Base-by-base conservation (phyloP, 352 stramenopile species). In the Pythium monospermum region DNA sequence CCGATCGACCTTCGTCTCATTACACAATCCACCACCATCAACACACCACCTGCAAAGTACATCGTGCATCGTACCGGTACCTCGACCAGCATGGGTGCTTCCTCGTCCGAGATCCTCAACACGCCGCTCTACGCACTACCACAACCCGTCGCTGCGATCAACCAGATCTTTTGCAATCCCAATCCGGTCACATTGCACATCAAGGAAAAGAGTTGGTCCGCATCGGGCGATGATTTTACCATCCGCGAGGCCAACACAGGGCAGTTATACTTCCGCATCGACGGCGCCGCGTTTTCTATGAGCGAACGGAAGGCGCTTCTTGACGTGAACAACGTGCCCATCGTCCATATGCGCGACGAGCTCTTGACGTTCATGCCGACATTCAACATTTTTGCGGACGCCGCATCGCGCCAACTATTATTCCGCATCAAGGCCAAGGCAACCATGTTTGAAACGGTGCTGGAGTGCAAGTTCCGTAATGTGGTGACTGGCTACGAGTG, bases 151-250 rank as follows among this genome's bases (percentile, higher is more conserved):
- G 54, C 38, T 19, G 54, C 54, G 1, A 56, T 61, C 46, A 51
- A 55, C 25, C n/a, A 19, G 21, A 28, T 38, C 44, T 68, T 61
- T 27, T 67, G 58, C 35, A 42, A 31, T 31, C 32, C 49, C 7
- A 37, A 10, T 6, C 42, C 53, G 2, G 21, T 64, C 18, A 69
- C 60, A 38, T 48, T 73, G 21, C 59, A 67, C 44, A 13, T 73
- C 15, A 51, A 48, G 23, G 51, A 70, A 28, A 64, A 66, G 32
- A 37, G 39, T 26, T 61, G 25, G 18, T 59, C 60, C 13, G 31
- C 53, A 19, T 70, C 58, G 1, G 60, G 56, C 15, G 61, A 73
- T 49, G 49, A 62, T 21, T 73, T 69, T 35, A 33, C 44, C 12
- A 61, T 73, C 53, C 49, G 46, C 21, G 61, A 73, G 6, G 44